A percentile compares a stretch with the other conserved stretches of the same genome.
phyloP scores from a whole-genome alignment of 1,284 basidiomycete genomes.

The Ustilago esculenta region DNA sequence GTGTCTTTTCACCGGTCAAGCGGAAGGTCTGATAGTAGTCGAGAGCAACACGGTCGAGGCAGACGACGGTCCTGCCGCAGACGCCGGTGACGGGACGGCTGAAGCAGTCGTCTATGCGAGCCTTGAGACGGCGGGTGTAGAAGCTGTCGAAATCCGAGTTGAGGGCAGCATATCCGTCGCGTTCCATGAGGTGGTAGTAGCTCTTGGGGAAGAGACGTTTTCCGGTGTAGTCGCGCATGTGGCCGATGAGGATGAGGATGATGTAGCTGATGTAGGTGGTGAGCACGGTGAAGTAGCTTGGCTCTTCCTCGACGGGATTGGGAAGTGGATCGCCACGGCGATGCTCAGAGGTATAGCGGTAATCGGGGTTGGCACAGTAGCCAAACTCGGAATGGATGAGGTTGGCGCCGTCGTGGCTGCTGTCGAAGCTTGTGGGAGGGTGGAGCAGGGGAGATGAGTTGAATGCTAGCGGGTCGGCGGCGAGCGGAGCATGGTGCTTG shows the following conservation, averaged over 20 bases:
- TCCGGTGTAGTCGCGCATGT: constrained; percentile 93
- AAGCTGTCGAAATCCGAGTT: constrained; percentile 99
- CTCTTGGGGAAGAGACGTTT: constrained; percentile 79
- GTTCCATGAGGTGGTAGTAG: constrained; percentile 75
- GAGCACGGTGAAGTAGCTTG: constrained; percentile 87
- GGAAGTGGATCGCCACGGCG: constrained; percentile 49
- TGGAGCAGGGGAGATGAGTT: constrained; percentile 15
- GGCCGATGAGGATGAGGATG: constrained; percentile 79
- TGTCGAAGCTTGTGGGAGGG: constrained; percentile 44
- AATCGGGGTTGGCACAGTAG: constrained; percentile 78
- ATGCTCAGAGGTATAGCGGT: constrained; percentile 76
- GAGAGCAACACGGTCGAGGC: constrained; percentile 83
- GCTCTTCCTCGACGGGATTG: constrained; percentile 72
- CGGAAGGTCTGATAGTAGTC: constrained; percentile 85
- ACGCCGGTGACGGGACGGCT: constrained; percentile 92
- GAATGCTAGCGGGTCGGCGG: constrained; percentile 14
- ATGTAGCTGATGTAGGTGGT: constrained; percentile 79
- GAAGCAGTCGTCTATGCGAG: constrained; percentile 95
- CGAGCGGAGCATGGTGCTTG: constrained; percentile 16
- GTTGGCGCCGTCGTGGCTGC: constrained; percentile 47
- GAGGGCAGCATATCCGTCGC: constrained; percentile 80
- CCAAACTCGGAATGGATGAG: constrained; percentile 82
- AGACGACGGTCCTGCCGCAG: constrained; percentile 88
- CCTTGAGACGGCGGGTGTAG: constrained; percentile 94
- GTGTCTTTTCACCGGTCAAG: constrained; percentile 80